Conservation (phyloP, 495 filamentous ascomycete species). For the Cladorrhinum samala region DNA sequence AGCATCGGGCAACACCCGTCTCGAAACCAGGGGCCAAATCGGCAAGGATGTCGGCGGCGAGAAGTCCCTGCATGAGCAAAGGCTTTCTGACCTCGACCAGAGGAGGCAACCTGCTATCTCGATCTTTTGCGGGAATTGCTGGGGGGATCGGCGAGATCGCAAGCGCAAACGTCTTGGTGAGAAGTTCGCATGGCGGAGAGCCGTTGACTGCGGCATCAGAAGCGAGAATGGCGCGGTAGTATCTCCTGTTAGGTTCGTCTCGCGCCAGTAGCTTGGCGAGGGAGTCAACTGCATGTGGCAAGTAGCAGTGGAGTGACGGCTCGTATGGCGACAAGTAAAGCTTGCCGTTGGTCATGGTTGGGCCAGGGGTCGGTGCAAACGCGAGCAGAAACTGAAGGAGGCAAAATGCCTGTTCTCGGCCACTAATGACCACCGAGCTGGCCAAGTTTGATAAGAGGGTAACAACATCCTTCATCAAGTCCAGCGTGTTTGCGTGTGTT, state of each 20-base stretch:
- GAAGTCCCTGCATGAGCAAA: slow-evolving; percentile 80
- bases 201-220: slow-evolving; percentile 50
- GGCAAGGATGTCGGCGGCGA: slow-evolving; percentile 84
- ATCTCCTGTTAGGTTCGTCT: slow-evolving; percentile 85
- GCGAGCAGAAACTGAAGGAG: slow-evolving; percentile 84
- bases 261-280: slow-evolving; percentile 88
- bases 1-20: slow-evolving; percentile 62
- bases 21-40: slow-evolving; percentile 68
- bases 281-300: slow-evolving; percentile 81
- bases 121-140: slow-evolving; percentile 33
- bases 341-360: slow-evolving; percentile 43
- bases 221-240: slow-evolving; percentile 73
- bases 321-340: slow-evolving; percentile 77
- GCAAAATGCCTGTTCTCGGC: slow-evolving; percentile 80
- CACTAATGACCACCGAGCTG: slow-evolving; percentile 71
- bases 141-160: slow-evolving; percentile 74
- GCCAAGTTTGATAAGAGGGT: slow-evolving; percentile 83
- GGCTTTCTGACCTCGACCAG: slow-evolving; percentile 78
- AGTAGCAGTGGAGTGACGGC: slow-evolving; percentile 75
- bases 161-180: slow-evolving; percentile 83
- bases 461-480: slow-evolving; percentile 95
- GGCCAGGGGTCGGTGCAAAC: slow-evolving; percentile 72
- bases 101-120: slow-evolving; percentile 44
- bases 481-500: slow-evolving; percentile 71
- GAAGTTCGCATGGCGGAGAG: slow-evolving; percentile 65